Conservation (phyloP, 1,284 basidiomycete genomes). For the Kalmanozyma brasiliensis region DNA sequence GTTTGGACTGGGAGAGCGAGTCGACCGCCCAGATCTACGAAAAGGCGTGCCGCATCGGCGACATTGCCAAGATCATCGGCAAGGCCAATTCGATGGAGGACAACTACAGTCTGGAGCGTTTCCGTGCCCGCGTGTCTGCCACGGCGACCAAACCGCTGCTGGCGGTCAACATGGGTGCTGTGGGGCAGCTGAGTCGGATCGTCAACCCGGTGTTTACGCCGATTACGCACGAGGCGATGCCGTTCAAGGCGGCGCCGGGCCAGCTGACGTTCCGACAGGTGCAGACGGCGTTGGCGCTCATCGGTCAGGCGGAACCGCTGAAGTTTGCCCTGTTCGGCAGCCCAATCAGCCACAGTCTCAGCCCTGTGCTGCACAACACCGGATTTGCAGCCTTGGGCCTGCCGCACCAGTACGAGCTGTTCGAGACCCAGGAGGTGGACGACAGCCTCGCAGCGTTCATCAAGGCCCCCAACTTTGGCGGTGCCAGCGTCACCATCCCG, state of each 20-base stretch:
- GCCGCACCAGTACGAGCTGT: conserved; percentile 73
- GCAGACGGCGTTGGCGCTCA: conserved; percentile 80
- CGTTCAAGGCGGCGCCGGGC: conserved; percentile 84
- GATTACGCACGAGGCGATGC: conserved; percentile 86
- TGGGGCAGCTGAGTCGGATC: conserved; percentile 84
- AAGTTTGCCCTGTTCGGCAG: conserved; percentile 87
- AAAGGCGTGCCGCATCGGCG: conserved; percentile 71
- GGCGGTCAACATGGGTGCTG: conserved; percentile 90
- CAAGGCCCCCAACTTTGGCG: conserved; percentile 81
- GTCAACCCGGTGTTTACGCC: conserved; percentile 88
- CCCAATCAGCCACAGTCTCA: conserved; percentile 89
- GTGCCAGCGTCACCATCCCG: conserved; percentile 84
- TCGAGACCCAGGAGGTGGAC: conserved; percentile 79
- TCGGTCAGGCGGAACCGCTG: conserved; percentile 79
- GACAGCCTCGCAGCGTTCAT: conserved; percentile 77
- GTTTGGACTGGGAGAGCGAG: conserved; percentile 81
- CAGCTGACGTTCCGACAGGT: conserved; percentile 89
- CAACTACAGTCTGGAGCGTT: conserved; percentile 82
- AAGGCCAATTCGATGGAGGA: conserved; percentile 81
- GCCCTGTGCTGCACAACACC: conserved; percentile 91
- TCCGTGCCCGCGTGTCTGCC: conserved; percentile 72
- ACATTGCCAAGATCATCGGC: conserved; percentile 91
- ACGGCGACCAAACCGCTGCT: conserved; percentile 75
- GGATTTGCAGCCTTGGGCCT: conserved; percentile 83
- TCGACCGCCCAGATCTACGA: conserved; percentile 71